phyloP scores from a whole-genome alignment of 352 stramenopile species.

The Pythium dissotocum region DNA sequence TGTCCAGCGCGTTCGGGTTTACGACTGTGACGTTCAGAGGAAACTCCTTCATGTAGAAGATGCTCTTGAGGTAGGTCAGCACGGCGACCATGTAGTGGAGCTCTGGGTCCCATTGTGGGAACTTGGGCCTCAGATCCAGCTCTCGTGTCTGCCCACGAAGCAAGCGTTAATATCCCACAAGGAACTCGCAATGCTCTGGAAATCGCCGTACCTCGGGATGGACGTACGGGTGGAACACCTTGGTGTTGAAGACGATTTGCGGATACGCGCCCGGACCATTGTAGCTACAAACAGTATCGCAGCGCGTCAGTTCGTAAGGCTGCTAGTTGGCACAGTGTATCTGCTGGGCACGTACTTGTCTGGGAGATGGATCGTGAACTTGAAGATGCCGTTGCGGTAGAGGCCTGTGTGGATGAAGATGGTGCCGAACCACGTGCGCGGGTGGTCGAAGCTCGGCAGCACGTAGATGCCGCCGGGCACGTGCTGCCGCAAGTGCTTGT shows the following conservation, averaged over 20 bases:
- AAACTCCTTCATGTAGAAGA: conserved; percentile 98
- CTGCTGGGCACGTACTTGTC: conserved; percentile 41
- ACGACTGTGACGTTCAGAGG: conserved; percentile 49
- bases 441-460: conserved; percentile 91
- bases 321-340: not conserved
- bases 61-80: conserved; percentile 96
- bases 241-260: conserved; percentile 91
- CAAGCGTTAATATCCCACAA: not conserved
- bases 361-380: conserved; percentile 91
- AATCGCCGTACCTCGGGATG: conserved; percentile 49
- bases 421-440: conserved; percentile 92
- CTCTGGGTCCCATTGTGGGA: conserved; percentile 92
- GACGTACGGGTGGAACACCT: conserved; percentile 94
- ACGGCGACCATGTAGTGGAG: conserved; percentile 96
- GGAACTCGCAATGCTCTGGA: not conserved
- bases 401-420: conserved; percentile 96
- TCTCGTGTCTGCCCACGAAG: conserved; percentile 64
- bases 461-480: conserved; percentile 95
- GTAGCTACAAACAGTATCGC: conserved; percentile 69
- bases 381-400: conserved; percentile 97
- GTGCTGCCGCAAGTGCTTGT: conserved; percentile 95
- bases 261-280: conserved; percentile 93
- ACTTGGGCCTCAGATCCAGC: conserved; percentile 91
- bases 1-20: conserved; percentile 84
- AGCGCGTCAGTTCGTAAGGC: not conserved